A percentile compares a stretch with the other conserved stretches of the same genome.
Conservation (phyloP, 148 eudicot species). For the Diospyros lotus region DNA sequence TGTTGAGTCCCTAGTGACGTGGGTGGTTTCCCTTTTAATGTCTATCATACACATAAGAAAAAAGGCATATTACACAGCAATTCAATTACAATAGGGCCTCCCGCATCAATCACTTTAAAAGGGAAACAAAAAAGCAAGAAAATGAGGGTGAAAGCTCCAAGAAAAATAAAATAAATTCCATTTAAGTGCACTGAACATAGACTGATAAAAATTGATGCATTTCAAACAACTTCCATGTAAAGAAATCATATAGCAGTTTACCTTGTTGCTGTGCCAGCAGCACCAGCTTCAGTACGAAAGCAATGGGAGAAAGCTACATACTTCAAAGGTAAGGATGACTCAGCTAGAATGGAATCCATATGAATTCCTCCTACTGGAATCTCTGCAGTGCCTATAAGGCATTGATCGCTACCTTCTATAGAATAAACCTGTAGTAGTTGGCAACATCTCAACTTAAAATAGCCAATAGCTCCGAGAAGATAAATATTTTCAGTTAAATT, state of each 20-base stretch:
- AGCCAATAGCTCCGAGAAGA: background rate
- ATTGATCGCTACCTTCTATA: constrained; percentile 10
- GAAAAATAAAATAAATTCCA: background rate
- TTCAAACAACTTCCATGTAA: background rate
- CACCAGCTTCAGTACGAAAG: constrained; percentile 98
- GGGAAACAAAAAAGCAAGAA: background rate
- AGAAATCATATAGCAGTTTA: constrained; percentile 15
- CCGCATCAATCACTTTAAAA: background rate
- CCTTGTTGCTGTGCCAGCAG: constrained; percentile 92
- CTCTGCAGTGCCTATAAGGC: constrained; percentile 14
- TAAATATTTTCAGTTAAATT: background rate
- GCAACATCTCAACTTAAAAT: background rate
- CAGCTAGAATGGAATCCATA: constrained; percentile 18
- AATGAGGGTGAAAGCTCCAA: background rate
- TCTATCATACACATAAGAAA: no score
- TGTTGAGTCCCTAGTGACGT: no score
- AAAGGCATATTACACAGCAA: background rate
- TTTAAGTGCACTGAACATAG: background rate
- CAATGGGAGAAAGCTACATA: constrained; percentile 69
- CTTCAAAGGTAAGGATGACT: constrained; percentile 9
- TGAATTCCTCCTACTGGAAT: constrained; percentile 14
- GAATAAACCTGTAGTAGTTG: constrained; percentile 10
- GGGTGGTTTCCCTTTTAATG: no score
- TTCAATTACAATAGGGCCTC: background rate
- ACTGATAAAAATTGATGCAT: constrained; percentile 2